A percentile compares a stretch with the other conserved stretches of the same genome.
Conservation (phyloP, 352 stramenopile species). For the Globisporangium polare region DNA sequence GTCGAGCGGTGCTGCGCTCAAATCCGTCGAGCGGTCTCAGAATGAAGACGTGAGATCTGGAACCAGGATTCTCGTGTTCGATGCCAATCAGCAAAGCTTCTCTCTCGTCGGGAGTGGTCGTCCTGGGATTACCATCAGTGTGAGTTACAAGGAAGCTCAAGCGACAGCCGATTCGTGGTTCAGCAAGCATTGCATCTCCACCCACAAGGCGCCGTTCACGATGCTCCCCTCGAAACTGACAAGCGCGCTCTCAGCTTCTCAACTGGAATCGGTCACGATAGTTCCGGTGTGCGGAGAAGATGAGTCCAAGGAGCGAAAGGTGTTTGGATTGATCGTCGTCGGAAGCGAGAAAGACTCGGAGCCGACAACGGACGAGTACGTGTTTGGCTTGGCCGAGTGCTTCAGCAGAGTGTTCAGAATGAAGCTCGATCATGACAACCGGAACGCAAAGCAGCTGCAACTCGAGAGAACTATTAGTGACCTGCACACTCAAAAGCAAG, state of each 20-base stretch:
- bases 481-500: not conserved
- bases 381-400: not conserved
- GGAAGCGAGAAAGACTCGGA: not conserved
- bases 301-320: not conserved
- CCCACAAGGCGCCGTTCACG: slow-evolving; percentile 5
- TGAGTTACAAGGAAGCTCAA: no score
- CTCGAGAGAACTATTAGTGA: not conserved
- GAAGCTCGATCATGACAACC: not conserved
- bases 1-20: not conserved
- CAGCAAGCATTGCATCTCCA: not conserved
- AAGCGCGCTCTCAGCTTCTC: not conserved
- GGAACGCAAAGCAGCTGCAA: not conserved
- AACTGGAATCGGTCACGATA: slow-evolving; percentile 3
- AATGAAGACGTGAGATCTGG: not conserved
- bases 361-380: not conserved
- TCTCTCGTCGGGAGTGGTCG: not conserved
- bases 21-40: not conserved
- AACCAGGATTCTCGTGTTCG: not conserved
- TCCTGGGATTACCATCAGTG: not conserved
- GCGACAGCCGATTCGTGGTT: not conserved
- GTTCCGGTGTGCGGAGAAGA: not conserved
- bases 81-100: not conserved
- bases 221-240: not conserved
- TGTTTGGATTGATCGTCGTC: slow-evolving; percentile 6
- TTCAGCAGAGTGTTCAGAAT: slow-evolving; percentile 1